A percentile compares a stretch with the other conserved stretches of the same genome.
Conservation (phyloP, 139 green algal genomes). For the Chlamydomonas eustigma region DNA sequence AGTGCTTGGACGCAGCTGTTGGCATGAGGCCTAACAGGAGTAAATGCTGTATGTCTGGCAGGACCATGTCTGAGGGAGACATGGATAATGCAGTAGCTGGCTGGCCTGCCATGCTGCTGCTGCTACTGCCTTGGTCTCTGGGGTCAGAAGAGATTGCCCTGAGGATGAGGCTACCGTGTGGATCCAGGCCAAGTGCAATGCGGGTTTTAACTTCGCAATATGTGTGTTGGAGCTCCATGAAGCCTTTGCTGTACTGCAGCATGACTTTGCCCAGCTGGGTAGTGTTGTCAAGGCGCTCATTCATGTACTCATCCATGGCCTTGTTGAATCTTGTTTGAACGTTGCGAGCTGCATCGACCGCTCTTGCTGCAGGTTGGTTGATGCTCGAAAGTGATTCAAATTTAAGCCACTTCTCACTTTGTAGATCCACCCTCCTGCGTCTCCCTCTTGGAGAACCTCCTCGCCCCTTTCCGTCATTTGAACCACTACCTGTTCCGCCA, state of each 20-base stretch:
- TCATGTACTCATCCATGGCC: background rate
- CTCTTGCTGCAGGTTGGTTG: background rate
- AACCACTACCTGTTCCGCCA: too few relatives aligned
- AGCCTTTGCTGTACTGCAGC: constrained; percentile 3
- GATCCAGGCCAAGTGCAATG: background rate
- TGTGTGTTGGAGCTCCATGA: background rate
- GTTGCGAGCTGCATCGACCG: background rate
- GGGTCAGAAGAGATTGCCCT: too few relatives aligned
- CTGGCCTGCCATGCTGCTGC: too few relatives aligned
- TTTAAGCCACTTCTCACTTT: background rate
- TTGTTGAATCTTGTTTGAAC: background rate
- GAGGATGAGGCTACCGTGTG: background rate
- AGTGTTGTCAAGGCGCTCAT: background rate
- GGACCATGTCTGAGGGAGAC: background rate
- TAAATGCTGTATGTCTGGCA: background rate
- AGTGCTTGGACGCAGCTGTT: background rate
- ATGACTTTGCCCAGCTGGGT: background rate
- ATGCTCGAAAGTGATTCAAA: background rate
- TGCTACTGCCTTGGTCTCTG: too few relatives aligned
- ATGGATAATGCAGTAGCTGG: too few relatives aligned
- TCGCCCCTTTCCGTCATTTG: too few relatives aligned
- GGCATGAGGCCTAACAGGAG: background rate
- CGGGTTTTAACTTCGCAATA: background rate
- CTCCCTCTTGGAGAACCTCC: too few relatives aligned
- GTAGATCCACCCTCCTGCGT: background rate